Conservation (phyloP, 345 rosid species). For the Populus simonii region DNA sequence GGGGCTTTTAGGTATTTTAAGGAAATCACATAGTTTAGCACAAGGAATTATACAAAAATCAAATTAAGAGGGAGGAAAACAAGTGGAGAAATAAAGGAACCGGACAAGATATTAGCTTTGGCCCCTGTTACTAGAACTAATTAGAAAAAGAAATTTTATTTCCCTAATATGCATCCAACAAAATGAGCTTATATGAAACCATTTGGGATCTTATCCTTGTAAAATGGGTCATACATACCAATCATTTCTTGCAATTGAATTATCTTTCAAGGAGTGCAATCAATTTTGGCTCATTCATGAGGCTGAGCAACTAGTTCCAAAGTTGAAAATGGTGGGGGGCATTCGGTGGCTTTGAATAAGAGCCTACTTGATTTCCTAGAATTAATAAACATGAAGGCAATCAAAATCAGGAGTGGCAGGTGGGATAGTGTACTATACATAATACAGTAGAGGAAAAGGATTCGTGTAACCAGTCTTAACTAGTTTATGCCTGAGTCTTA, state of each 20-base stretch:
- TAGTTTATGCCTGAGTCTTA: neutral
- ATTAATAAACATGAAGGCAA: neutral
- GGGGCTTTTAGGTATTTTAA: neutral
- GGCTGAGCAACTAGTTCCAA: neutral
- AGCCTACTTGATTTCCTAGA: neutral
- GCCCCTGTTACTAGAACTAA: too few species aligned
- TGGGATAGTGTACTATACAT: neutral
- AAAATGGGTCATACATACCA: neutral
- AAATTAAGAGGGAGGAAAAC: too few species aligned
- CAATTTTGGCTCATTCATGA: neutral
- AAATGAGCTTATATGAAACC: neutral
- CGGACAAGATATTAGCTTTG: too few species aligned
- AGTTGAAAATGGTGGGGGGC: neutral
- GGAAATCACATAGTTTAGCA: neutral
- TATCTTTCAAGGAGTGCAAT: neutral
- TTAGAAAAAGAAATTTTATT: neutral
- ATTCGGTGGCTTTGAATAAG: neutral
- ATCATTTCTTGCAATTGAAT: neutral
- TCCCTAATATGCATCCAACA: neutral
- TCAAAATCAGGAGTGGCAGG: constrained; percentile 19
- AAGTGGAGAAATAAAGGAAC: neutral
- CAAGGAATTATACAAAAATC: neutral
- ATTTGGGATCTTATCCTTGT: neutral
- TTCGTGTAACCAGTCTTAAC: neutral
- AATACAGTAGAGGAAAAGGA: neutral